phyloP scores from a whole-genome alignment of 2,329 filamentous ascomycete species.

The Fusarium sterilihyphosum region DNA sequence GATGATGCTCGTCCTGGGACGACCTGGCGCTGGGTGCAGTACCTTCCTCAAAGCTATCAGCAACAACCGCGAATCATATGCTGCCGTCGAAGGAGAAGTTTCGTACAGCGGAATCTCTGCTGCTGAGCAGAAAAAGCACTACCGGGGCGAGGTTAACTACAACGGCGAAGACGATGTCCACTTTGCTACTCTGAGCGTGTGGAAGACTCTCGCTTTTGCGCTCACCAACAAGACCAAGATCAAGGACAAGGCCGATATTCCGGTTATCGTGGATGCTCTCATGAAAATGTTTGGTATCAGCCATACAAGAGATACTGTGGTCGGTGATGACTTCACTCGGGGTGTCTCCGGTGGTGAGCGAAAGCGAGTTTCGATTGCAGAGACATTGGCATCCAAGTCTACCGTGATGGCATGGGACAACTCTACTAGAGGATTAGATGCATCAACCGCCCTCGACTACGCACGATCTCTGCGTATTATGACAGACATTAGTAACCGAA shows the following conservation, averaged over 20 bases:
- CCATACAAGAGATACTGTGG: conserved; percentile 78
- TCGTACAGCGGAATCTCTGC: conserved; percentile 78
- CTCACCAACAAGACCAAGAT: conserved; percentile 80
- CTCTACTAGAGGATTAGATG: conserved; percentile 81
- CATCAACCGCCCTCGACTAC: conserved; percentile 81
- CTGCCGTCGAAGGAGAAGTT: conserved; percentile 74
- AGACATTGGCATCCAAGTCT: conserved; percentile 78
- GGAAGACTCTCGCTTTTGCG: conserved; percentile 80
- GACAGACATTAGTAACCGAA: conserved; percentile 78
- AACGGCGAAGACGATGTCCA: conserved; percentile 82
- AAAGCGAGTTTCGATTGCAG: conserved; percentile 82
- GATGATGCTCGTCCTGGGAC: conserved; percentile 64
- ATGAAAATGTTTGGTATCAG: conserved; percentile 82
- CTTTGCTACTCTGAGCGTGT: conserved; percentile 78
- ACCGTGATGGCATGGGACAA: conserved; percentile 85
- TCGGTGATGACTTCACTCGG: conserved; percentile 77
- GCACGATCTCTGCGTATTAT: conserved; percentile 75
- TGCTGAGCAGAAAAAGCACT: conserved; percentile 72
- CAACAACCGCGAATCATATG: conserved; percentile 74
- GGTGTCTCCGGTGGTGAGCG: conserved; percentile 84
- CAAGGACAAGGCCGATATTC: conserved; percentile 69
- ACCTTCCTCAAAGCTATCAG: conserved; percentile 81
- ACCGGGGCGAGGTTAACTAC: conserved; percentile 81
- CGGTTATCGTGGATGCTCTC: conserved; percentile 74
- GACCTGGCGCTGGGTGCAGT: conserved; percentile 78